Base-by-base conservation (phyloP, 202 grass and related monocot genomes). In the Panicum hallii region DNA sequence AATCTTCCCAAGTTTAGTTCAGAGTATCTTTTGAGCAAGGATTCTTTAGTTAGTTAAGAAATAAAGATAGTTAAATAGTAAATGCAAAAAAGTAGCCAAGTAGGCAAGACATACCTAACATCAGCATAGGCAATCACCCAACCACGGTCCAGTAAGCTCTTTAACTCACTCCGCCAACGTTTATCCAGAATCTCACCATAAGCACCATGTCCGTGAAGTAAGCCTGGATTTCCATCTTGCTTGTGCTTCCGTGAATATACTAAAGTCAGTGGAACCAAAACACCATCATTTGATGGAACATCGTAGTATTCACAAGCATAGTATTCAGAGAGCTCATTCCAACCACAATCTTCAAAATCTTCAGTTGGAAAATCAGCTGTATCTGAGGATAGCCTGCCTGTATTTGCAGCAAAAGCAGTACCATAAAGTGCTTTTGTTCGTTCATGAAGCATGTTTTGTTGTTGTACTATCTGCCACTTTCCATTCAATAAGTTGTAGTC, bases 51-150 rank as follows among this genome's bases (percentile, higher is more conserved):
- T 53, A 32, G 45, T 90, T 86, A 55, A 70, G 57, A 76, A 56
- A 45, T 36, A 45, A 84, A 84, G 44, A 77, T 69, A 42, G 4
- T 13, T 80, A 34, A 60, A 26, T 60, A 4, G 56, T 60, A 53
- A 54, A 66, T 79, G 80, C 63, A 78, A 78, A 41, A 79, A 63
- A 32, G 60, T 63, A 63, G 5, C 23, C 1, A 63, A 80, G 43
- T 66, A 63, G 26, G 14, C 3, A 54, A 82, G 72, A 80, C 41
- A 83, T 57, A 94, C 96, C 96, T 95, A 63, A 96, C 96, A 94
- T 99, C 96, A 48, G 96, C 93, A 89, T 88, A 99, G 79, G 96
- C 93, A 81, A 99, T 89, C 87, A 93, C 82, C 93, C 96, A 99
- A 78, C 96, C 96, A 15, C 93, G 90, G 77, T 96, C 91, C 11